phyloP scores from a whole-genome alignment of 2,329 filamentous ascomycete genomes.

The Cladosporium sphaerospermum region DNA sequence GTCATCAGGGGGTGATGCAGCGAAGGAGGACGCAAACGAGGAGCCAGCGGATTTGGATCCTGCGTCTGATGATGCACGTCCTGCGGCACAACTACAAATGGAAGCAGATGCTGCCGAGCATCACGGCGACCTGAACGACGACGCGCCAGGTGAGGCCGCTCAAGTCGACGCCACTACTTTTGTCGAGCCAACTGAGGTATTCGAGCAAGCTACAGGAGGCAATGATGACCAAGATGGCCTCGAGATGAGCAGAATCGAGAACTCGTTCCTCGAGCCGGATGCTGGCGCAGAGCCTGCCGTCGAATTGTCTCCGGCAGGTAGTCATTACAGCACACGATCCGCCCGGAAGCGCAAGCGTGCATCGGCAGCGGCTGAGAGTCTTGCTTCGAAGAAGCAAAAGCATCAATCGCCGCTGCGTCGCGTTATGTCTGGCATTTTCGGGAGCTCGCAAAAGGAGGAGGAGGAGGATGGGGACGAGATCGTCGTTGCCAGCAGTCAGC shows the following conservation, averaged over 20 bases:
- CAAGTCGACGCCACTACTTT: slow-evolving; percentile 4
- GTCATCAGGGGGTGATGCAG: background rate
- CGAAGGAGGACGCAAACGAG: background rate
- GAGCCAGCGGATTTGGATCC: slow-evolving; percentile 14
- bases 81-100: slow-evolving; percentile 20
- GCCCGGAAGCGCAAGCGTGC: slow-evolving; percentile 25
- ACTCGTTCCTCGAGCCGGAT: slow-evolving; percentile 29
- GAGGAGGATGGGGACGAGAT: slow-evolving; percentile 36
- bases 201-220: background rate
- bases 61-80: slow-evolving; percentile 23
- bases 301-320: background rate
- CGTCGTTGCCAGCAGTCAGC: slow-evolving; percentile 29
- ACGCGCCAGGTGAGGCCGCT: background rate
- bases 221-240: slow-evolving; percentile 7
- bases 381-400: slow-evolving; percentile 23
- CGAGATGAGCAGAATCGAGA: slow-evolving; percentile 30
- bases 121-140: background rate
- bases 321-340: background rate
- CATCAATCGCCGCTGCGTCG: slow-evolving; percentile 25
- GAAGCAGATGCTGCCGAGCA: slow-evolving; percentile 20
- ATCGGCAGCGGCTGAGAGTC: slow-evolving; percentile 8
- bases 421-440: slow-evolving; percentile 21
- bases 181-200: background rate
- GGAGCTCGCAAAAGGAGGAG: slow-evolving; percentile 19
- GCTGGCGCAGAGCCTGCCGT: background rate